Conservation (phyloP, 2,329 filamentous ascomycete genomes). For the Arthroderma sp. region DNA sequence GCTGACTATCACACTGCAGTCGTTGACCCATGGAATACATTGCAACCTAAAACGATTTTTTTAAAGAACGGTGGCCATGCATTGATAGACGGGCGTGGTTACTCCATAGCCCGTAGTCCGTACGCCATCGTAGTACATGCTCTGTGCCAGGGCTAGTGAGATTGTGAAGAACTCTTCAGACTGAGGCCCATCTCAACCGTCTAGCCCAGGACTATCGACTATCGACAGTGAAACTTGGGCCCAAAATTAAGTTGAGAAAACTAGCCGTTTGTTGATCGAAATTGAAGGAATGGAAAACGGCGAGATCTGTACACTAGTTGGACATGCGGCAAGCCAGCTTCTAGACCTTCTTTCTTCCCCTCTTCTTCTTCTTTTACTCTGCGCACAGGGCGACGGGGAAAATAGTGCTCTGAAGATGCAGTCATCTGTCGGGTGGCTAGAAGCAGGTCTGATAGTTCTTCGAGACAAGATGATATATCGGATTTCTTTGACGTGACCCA, state of each 20-base stretch:
- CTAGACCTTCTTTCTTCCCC: not conserved
- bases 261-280: not conserved
- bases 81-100: not conserved
- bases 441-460: not conserved
- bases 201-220: not conserved
- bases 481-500: slow-evolving; percentile 1
- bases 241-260: not conserved
- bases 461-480: slow-evolving; percentile 3
- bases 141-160: not conserved
- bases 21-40: not conserved
- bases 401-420: not conserved
- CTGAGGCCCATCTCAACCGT: not conserved
- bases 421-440: not conserved
- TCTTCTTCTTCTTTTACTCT: not conserved
- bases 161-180: not conserved
- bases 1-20: not conserved
- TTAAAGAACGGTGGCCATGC: not conserved
- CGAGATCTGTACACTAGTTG: not conserved
- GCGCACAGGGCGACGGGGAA: not conserved
- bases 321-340: not conserved
- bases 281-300: not conserved
- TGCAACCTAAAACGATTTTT: not conserved
- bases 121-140: slow-evolving; percentile 1
- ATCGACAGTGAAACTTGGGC: not conserved
- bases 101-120: not conserved